phyloP scores from a whole-genome alignment of 2,329 filamentous ascomycete species.

The Domatiomyces globalis region DNA sequence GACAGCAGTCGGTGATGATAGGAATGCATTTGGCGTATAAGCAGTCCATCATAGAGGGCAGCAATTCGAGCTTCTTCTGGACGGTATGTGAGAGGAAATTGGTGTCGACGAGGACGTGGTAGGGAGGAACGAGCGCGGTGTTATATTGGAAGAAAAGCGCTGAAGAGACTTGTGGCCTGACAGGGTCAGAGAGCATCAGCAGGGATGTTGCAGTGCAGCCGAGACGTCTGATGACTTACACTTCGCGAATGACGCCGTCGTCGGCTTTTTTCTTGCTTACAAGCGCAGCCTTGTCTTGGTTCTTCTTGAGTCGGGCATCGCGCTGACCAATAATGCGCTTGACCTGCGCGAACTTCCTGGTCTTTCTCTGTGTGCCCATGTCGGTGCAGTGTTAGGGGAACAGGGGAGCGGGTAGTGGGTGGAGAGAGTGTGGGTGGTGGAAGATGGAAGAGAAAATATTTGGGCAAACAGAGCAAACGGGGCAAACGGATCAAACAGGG shows the following conservation, averaged over 20 bases:
- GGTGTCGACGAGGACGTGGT: slow-evolving; percentile 68
- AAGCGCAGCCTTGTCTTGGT: slow-evolving; percentile 45
- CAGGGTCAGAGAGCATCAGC: slow-evolving; percentile 3
- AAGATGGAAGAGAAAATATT: background rate
- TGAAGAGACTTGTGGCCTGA: slow-evolving; percentile 61
- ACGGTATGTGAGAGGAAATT: slow-evolving; percentile 88
- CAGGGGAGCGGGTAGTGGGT: too few species aligned
- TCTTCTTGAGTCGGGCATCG: slow-evolving; percentile 71
- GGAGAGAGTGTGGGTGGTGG: background rate
- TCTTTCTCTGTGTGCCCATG: slow-evolving; percentile 85
- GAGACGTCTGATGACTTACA: slow-evolving; percentile 31
- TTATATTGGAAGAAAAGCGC: slow-evolving; percentile 84
- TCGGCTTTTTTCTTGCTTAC: slow-evolving; percentile 46
- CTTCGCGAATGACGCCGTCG: slow-evolving; percentile 57
- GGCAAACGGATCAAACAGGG: background rate
- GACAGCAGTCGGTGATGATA: slow-evolving; percentile 69
- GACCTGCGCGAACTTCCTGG: slow-evolving; percentile 73
- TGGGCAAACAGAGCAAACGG: background rate
- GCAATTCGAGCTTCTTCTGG: slow-evolving; percentile 73
- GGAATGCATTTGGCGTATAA: slow-evolving; percentile 84
- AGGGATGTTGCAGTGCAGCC: background rate
- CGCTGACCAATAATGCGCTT: slow-evolving; percentile 72
- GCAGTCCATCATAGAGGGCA: slow-evolving; percentile 84
- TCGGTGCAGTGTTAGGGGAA: slow-evolving; percentile 9
- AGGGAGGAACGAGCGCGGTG: slow-evolving; percentile 69